Conservation (phyloP, 768 basidiomycete genomes). For the Mycena galopus region DNA sequence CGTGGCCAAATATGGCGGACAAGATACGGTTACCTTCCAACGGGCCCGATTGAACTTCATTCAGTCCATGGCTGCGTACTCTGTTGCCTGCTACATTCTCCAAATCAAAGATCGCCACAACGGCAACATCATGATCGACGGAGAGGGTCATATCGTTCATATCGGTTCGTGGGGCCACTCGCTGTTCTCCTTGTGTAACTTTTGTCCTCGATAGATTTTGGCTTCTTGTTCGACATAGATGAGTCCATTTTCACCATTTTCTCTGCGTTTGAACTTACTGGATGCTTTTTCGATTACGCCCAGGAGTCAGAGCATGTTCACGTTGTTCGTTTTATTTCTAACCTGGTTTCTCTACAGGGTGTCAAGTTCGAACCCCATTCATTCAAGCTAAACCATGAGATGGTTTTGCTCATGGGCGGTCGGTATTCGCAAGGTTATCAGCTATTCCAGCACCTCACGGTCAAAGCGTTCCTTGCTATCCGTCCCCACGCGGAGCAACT, state of each 20-base stretch:
- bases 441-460: slow-evolving; percentile 91
- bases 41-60: slow-evolving; percentile 95
- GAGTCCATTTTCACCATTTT: slow-evolving; percentile 56
- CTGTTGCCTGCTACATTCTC: slow-evolving; percentile 96
- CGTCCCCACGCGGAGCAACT: slow-evolving; percentile 95
- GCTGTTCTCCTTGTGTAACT: slow-evolving; percentile 6
- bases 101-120: slow-evolving; percentile 99
- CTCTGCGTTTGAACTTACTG: slow-evolving; percentile 43
- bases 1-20: slow-evolving; percentile 90
- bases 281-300: slow-evolving; percentile 61
- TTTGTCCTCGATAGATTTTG: slow-evolving; percentile 77
- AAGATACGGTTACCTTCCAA: slow-evolving; percentile 92
- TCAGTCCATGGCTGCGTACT: slow-evolving; percentile 99
- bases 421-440: slow-evolving; percentile 94
- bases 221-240: slow-evolving; percentile 99
- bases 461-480: slow-evolving; percentile 97
- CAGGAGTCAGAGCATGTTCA: slow-evolving; percentile 66
- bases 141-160: slow-evolving; percentile 96
- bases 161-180: slow-evolving; percentile 70
- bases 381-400: slow-evolving; percentile 99
- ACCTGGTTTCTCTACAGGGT: slow-evolving; percentile 64
- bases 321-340: slow-evolving; percentile 15
- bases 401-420: slow-evolving; percentile 98
- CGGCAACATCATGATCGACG: slow-evolving; percentile 99
- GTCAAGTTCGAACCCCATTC: slow-evolving; percentile 99